Evolutionary conservation across 1,284 basidiomycete species (phyloP), one percentile per base, ranked within the genome.

Genomic region (Termitomyces sp.): DNA sequence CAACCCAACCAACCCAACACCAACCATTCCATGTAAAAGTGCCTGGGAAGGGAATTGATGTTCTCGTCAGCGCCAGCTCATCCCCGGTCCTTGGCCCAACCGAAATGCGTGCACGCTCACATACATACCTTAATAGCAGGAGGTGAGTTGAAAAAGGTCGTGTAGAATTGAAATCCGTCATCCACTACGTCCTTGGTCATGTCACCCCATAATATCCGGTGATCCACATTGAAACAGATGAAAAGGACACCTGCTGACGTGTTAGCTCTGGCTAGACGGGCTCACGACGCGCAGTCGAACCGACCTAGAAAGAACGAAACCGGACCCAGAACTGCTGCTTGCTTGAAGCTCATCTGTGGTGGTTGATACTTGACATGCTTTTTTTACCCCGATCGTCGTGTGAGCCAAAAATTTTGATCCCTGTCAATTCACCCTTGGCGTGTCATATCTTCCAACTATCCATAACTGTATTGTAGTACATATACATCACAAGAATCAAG

Each of bases 121-220:
- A n/a, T 43, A 61, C 58, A n/a, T 43, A 88, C 91, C 81, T 92
- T 92, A 71, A 94, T 91, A 45, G 89, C 92, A 30, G 85, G 84
- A 2, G 93, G 93, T 1, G 93, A 84, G 69, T 91, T 91, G 72
- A 82, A 94, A 75, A 94, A 95, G 41, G 89, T 92, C 50, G 81
- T 81, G 66, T 96, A 96, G 71, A 93, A 94, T 62, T 85, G 81
- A 65, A 90, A 85, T 1, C 85, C 92, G 66, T 93, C 89, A 51
- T 78, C 72, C 48, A 88, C 66, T 26, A 81, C 75, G 55, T 84
- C 76, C 0, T 86, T 77, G 6, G 82, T 86, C 43, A 84, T 65
- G 16, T 77, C 69, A 51, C 78, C 68, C 76, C 86, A 93, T 46
- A 96, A 74, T 49, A 95, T 73, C 42, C 85, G 82, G 66, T 92